Base-by-base conservation (phyloP, 495 filamentous ascomycete species). In the Usnea hakonensis region DNA sequence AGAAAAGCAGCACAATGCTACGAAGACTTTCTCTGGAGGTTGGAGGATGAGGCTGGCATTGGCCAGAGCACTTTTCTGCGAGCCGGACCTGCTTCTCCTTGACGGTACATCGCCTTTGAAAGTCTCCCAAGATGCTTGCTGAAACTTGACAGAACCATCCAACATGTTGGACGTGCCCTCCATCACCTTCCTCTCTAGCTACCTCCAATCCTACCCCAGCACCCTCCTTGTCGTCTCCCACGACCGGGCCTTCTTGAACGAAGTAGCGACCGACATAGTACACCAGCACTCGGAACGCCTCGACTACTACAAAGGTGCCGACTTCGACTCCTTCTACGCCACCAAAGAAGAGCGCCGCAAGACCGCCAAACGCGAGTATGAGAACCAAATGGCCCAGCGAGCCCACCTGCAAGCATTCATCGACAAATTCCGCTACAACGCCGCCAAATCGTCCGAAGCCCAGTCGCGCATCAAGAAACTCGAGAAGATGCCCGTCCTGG, bases 161-260 rank as follows among this genome's bases (percentile, higher is more conserved):
- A 99, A 99, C 86, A 99, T 99, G 94, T 92, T 99, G 90, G 94
- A 99, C 75, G 94, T 97, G 64, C 95, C 94, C 9, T 97, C 95
- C n/a, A 97, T 97, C 67, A 96, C 94, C 57, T 99, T 97, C 85
- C 81, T 99, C 70, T 89, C 94, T 17, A 96, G 90, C 69, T 99
- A 99, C 68, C 88, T 99, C 8, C 90, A 96, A 71, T 78, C 79
- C 52, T 99, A 99, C 71, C 91, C 93, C 5, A 95, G 90, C 71
- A 97, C 94, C 10, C 83, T 99, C 26, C 83, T 99, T 11, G 95
- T 99, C 57, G 94, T 99, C 63, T 95, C 90, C 76, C 94, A 99
- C 86, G 94, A 99, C 83, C 84, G 94, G 81, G 91, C 95, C 5
- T 99, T 99, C 81, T 79, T 99, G 59, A 96, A 99, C 78, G 94